These are phyloP conservation scores for Trichoderma polysporum DNA, from an alignment of 2,329 filamentous ascomycete species.

Conservation along the genomic window DNA sequence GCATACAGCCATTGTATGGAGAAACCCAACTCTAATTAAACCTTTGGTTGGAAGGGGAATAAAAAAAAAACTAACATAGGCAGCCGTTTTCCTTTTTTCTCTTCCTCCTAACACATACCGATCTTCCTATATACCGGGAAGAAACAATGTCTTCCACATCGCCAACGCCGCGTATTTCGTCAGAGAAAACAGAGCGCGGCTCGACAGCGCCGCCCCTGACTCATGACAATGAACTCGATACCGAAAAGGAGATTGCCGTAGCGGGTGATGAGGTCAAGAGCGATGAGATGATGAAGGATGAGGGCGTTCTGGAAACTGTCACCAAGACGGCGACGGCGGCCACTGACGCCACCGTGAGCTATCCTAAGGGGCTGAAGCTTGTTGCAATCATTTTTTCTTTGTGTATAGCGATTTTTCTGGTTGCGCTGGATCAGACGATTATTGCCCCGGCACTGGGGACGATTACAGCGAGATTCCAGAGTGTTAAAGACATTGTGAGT, in stretches of 20 bases:
- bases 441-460: constrained; percentile 53
- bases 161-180: constrained; percentile 27
- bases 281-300: background rate
- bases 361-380: constrained; percentile 43
- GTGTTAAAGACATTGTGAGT: constrained; percentile 47
- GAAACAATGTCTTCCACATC: constrained; percentile 4
- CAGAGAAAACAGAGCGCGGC: constrained; percentile 35
- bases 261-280: no score
- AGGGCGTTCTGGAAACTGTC: constrained; percentile 7
- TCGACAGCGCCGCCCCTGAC: constrained; percentile 27
- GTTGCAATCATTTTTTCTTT: constrained; percentile 45
- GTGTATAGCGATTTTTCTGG: constrained; percentile 48
- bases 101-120: background rate
- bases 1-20: background rate
- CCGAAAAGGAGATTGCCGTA: constrained; percentile 18
- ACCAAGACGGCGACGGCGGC: background rate
- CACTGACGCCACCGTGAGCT: constrained; percentile 27
- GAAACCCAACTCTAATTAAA: background rate
- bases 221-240: constrained; percentile 4
- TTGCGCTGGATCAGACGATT: constrained; percentile 53
- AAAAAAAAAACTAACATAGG: background rate
- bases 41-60: background rate
- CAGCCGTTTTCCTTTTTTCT: background rate
- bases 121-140: background rate
- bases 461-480: constrained; percentile 47